Evolutionary conservation across 2,329 filamentous ascomycete species (phyloP).

Genomic region (Fusarium compactum): DNA sequence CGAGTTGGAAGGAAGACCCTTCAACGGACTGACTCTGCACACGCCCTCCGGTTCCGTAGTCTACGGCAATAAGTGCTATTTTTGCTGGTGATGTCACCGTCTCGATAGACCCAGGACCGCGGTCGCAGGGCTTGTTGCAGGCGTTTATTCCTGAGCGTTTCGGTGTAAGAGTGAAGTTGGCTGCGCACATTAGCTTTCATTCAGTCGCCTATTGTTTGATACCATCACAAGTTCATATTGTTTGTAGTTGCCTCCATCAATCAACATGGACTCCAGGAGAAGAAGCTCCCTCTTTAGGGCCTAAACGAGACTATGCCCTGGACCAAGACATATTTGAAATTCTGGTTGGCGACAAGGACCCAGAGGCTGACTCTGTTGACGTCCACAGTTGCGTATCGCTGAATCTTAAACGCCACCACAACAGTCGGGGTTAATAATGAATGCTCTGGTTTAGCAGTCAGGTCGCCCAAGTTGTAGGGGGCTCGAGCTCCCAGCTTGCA

Average conservation of each 20-base stretch:
- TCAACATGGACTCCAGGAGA: background rate
- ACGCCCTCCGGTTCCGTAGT: conserved; percentile 23
- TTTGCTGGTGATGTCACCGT: conserved; percentile 45
- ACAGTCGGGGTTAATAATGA: conserved; percentile 38
- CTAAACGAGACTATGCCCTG: conserved; percentile 9
- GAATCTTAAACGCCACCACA: conserved; percentile 42
- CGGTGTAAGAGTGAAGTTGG: background rate
- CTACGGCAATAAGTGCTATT: conserved; percentile 31
- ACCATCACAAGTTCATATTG: conserved; percentile 8
- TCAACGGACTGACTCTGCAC: conserved; percentile 25
- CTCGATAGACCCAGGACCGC: conserved; percentile 39
- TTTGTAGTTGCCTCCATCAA: background rate
- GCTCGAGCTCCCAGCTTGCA: conserved; percentile 39
- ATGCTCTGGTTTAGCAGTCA: conserved; percentile 33
- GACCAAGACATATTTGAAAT: conserved; percentile 27
- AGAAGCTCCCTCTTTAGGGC: background rate
- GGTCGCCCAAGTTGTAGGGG: conserved; percentile 13
- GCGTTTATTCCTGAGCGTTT: conserved; percentile 20
- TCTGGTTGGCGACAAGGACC: conserved; percentile 29
- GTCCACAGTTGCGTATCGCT: conserved; percentile 36
- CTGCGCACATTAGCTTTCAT: conserved; percentile 12
- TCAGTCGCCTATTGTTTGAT: background rate
- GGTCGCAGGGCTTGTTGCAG: conserved; percentile 41
- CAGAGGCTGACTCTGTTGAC: conserved; percentile 33
- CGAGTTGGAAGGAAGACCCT: conserved; percentile 35